Base-by-base conservation (phyloP, 1,139 yeast genomes). In the Chernovozyma aurita region DNA sequence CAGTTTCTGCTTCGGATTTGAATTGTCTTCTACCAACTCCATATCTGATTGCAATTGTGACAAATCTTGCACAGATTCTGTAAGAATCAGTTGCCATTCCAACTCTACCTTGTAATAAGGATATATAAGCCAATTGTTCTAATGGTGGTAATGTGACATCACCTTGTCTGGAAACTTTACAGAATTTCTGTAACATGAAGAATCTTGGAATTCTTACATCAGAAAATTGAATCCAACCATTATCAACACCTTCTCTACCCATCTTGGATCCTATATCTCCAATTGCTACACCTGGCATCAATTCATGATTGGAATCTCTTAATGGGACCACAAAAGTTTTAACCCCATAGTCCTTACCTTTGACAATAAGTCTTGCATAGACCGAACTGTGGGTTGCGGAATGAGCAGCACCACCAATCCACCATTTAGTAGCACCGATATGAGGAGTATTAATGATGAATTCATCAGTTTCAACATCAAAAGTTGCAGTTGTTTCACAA, bases 371-470 rank as follows among this genome's bases (percentile, higher is more conserved):
- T 29, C 65, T 42, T 29, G 63, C 65, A 47, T 59, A 59, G 26
- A 56, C 59, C 15, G 55, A 32, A 35, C 54, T 49, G 47, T 58
- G 63, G 30, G 63, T 55, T 24, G 65, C 61, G 4, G 62, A 55
- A 46, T 59, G 65, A 30, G 63, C 63, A 28, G 65, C 63, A 36
- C 63, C 63, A 26, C 65, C 63, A 30, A 59, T 59, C 65, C 65
- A 59, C 65, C 65, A 59, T 42, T 59, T 59, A 44, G 65, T 57
- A 40, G 65, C 65, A 42, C 63, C 63, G 37, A 59, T 50, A 46
- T 59, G 63, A 3, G 65, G 65, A 24, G 65, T 59, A 47, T 59
- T 54, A 44, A 59, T 53, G 46, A 59, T 35, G 32, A 59, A 59
- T 42, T 58, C 58, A 36, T 59, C 63, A 27, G 47, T 48, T 33